Evolutionary conservation across 1,139 yeast genomes (phyloP), one percentile per base, ranked within the genome.

Genomic region (Pichia norvegensis): DNA sequence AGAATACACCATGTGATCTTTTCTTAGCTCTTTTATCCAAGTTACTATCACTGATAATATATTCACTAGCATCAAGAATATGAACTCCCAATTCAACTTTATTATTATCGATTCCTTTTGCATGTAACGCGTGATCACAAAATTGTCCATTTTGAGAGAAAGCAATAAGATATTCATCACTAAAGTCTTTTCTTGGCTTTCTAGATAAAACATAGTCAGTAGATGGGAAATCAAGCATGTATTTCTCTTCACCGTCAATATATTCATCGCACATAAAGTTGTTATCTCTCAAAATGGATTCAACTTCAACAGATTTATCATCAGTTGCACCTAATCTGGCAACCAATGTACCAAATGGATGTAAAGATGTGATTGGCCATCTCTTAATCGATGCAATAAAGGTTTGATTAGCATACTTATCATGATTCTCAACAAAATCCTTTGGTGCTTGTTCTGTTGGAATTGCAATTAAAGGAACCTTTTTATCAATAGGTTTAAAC

Each of bases 321-420:
- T 82, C 87, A 58, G 85, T 79, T 42, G 78, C 75, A 29, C 98
- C 98, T 54, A 92, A 71, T 58, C 85, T 87, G 46, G 90, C 86
- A 31, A 90, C 84, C 52, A 92, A 71, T 29, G 96, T 90, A 58
- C 98, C 98, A 60, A 92, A 92, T 4, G 98, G 98, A 69, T 92
- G 98, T 63, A 92, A 75, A 0, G 97, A 90, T 19, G 98, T 92
- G 66, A 92, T 92, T 63, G 98, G 98, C 98, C 98, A 92, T 66
- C 98, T 82, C 64, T 92, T 92, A 58, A 92, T 92, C 4, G 95
- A 85, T 0, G 97, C 97, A 52, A 92, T 94, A 61, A 92, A 92
- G 45, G 88, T 69, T 57, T 83, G 85, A 61, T 86, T 80, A 0
- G 86, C 74, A 58, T 92, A 92, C 45, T 72, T 74, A 48, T 85